Evolutionary conservation across 208 protist species (phyloP).

Genomic region (Crithidia thermophila): DNA sequence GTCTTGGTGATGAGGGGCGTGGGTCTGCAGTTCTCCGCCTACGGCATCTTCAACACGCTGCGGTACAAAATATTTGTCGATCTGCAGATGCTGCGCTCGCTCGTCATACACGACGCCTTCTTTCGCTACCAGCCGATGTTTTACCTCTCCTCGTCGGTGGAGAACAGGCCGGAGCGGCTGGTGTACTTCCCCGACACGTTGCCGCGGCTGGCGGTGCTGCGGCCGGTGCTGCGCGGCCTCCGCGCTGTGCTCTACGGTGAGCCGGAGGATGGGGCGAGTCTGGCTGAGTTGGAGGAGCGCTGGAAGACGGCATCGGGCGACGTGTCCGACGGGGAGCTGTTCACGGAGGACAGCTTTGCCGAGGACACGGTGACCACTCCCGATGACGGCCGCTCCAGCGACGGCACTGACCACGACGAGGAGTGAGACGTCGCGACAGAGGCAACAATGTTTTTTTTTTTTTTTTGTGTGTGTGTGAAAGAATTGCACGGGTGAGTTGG

Average conservation of each 20-base stretch:
- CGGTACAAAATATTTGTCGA: constrained; percentile 61
- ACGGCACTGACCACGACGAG: constrained; percentile 15
- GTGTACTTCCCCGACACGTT: constrained; percentile 81
- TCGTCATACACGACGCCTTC: constrained; percentile 87
- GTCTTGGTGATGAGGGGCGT: constrained; percentile 78
- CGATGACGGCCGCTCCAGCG: constrained; percentile 16
- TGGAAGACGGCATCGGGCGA: constrained; percentile 24
- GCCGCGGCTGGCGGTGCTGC: constrained; percentile 76
- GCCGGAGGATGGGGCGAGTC: constrained; percentile 53
- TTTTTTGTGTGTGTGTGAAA: background rate
- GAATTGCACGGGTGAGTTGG: too few relatives aligned
- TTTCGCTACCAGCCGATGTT: constrained; percentile 83
- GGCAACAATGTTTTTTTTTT: background rate
- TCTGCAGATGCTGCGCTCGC: constrained; percentile 57
- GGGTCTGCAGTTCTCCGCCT: constrained; percentile 73
- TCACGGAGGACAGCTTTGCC: constrained; percentile 39
- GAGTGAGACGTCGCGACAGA: background rate
- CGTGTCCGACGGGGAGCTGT: constrained; percentile 10
- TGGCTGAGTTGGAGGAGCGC: constrained; percentile 53
- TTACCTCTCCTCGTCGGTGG: constrained; percentile 78
- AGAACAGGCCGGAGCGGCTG: constrained; percentile 54
- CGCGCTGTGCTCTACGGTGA: constrained; percentile 78
- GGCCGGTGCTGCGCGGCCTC: constrained; percentile 65
- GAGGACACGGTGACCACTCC: constrained; percentile 33
- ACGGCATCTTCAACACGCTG: constrained; percentile 67